Percentiles rank a stretch among this genome's conserved stretches.
Evolutionary conservation across 192 early-diverging fungal genomes (phyloP).

Genomic region (Backusella tarrabulga): DNA sequence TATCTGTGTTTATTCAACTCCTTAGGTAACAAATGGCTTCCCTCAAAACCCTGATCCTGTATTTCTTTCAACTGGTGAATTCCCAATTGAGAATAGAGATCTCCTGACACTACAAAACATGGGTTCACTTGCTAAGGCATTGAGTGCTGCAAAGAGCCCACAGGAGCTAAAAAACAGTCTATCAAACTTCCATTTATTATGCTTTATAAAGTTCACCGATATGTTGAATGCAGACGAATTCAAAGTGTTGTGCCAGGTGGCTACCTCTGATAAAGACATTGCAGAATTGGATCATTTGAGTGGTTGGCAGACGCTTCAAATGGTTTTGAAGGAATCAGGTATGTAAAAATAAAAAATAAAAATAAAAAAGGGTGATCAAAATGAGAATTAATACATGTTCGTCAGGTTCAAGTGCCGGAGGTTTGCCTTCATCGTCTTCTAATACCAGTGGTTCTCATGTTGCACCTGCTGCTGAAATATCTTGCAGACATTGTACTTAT

Average conservation of each 20-base stretch:
- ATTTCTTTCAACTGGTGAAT: slow-evolving; percentile 61
- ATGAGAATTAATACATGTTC: background rate
- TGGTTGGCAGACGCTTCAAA: slow-evolving; percentile 73
- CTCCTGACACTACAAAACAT: slow-evolving; percentile 58
- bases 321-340: slow-evolving; percentile 55
- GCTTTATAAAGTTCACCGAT: slow-evolving; percentile 63
- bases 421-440: background rate
- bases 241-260: slow-evolving; percentile 40
- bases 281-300: slow-evolving; percentile 38
- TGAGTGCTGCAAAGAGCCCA: slow-evolving; percentile 35
- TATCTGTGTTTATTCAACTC: slow-evolving; percentile 6
- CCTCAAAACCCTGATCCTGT: slow-evolving; percentile 75
- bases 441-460: slow-evolving; percentile 18
- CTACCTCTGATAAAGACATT: slow-evolving; percentile 30
- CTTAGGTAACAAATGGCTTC: slow-evolving; percentile 85
- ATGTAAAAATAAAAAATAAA: background rate
- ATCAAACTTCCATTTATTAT: slow-evolving; percentile 87
- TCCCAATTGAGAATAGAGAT: slow-evolving; percentile 80
- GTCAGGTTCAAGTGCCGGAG: background rate
- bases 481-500: slow-evolving; percentile 82
- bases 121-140: slow-evolving; percentile 51
- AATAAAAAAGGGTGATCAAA: background rate
- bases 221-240: slow-evolving; percentile 68
- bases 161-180: slow-evolving; percentile 50
- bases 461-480: slow-evolving; percentile 41